Evolutionary conservation across 352 stramenopile genomes (phyloP), one percentile per base, ranked within the genome.

Genomic region (Pythium insidiosum): DNA sequence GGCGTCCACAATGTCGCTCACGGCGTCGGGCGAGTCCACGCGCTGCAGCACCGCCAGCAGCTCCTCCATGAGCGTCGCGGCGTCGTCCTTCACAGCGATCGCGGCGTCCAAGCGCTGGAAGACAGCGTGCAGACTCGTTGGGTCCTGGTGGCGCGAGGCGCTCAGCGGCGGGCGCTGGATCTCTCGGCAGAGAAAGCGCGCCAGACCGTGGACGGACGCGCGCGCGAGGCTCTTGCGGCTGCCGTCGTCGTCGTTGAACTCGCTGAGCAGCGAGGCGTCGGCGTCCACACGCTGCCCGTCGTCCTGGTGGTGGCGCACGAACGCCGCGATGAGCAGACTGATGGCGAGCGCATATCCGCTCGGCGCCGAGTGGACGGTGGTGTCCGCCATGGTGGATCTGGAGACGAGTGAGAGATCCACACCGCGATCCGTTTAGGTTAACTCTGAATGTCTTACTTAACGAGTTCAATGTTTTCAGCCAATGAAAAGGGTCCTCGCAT

Each of bases 1-100:
- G 24, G 68, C 68, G 43, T 86, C 75, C n/a, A 88, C 53, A 4
- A 72, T 63, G 37, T 84, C 77, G 38, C 68, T 62, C 28, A 86
- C 64, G 13, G 70, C 60, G 31, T 88, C 75, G 6, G 75, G 75
- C 22, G 68, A 83, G 40, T 81, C 61, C 11, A 86, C 65, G n/a
- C 53, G 50, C 28, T 56, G 70, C 22, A 88, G 57, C 26, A 77
- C 63, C 21, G 51, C 59, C 15, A 84, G 68, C 15, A 86, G 56
- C 24, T 70, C 62, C 10, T 52, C 65, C 1, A 59, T 69, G 2
- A 88, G 53, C 31, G 64, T 58, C 26, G 66, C 45, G 19, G 69
- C 76, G 30, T 78, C 73, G 5, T 58, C 38, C 6, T 48, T 13
- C 47, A 52, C 66, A 22, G 50, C 30, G 20, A 86, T 50, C 51